Evolutionary conservation across 495 filamentous ascomycete genomes (phyloP).

Genomic region (Podospora bellae-mahoneyi): DNA sequence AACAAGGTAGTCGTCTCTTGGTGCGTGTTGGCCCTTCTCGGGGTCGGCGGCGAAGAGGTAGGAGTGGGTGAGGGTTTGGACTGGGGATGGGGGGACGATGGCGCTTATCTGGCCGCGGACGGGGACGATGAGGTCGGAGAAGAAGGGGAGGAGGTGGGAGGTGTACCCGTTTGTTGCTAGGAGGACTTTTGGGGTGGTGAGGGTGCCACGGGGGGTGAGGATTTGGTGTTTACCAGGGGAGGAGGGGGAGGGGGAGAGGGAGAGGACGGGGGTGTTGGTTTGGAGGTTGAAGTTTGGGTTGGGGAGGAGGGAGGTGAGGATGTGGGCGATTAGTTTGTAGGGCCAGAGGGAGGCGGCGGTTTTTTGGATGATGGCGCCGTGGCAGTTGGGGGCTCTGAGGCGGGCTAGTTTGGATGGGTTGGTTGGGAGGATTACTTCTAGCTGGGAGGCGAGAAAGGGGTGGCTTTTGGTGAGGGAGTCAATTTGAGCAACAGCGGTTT

Average conservation of each 20-base stretch:
- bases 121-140: conserved; percentile 70
- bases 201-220: conserved; percentile 59
- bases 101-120: conserved; percentile 72
- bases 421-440: conserved; percentile 32
- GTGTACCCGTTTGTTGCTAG: conserved; percentile 80
- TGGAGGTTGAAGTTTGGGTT: conserved; percentile 60
- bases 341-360: conserved; percentile 64
- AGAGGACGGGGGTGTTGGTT: conserved; percentile 64
- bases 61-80: conserved; percentile 42
- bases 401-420: conserved; percentile 29
- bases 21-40: conserved; percentile 10
- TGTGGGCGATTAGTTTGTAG: conserved; percentile 69
- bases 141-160: conserved; percentile 63
- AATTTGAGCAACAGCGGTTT: conserved; percentile 42
- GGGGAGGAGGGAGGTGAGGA: conserved; percentile 56
- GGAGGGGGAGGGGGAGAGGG: conserved; percentile 29
- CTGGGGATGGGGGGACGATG: conserved; percentile 47
- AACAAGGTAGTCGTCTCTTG: conserved; percentile 66
- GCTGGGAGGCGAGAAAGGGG: conserved; percentile 48
- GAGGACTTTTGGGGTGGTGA: conserved; percentile 58
- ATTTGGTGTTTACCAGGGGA: conserved; percentile 38
- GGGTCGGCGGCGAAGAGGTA: conserved; percentile 58
- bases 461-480: conserved; percentile 40
- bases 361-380: conserved; percentile 46
- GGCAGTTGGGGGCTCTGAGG: conserved; percentile 38